phyloP scores from a whole-genome alignment of 2,329 filamentous ascomycete genomes.

The Diaporthe sp. region DNA sequence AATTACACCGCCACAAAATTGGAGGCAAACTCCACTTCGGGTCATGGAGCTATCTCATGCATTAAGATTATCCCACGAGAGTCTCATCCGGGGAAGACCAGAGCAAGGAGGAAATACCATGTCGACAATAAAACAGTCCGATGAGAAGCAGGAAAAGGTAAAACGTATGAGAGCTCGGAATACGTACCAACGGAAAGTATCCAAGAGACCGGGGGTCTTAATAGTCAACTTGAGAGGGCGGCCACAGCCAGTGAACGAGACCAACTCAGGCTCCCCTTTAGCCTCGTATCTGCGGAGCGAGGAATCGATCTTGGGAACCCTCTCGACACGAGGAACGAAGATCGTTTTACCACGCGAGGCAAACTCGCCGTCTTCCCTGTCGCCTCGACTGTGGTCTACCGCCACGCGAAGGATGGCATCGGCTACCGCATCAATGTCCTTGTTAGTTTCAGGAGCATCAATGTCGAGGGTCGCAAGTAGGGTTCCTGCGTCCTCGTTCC shows the following conservation, averaged over 20 bases:
- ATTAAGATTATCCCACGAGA: no score
- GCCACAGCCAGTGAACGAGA: slow-evolving; percentile 6
- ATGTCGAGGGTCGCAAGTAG: slow-evolving; percentile 1
- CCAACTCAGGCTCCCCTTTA: not conserved
- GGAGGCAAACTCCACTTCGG: no score
- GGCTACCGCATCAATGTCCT: not conserved
- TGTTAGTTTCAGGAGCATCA: not conserved
- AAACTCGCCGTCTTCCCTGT: slow-evolving; percentile 7
- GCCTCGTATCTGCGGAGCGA: not conserved
- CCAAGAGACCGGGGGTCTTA: slow-evolving; percentile 25
- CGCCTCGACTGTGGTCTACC: not conserved
- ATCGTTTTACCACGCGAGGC: not conserved
- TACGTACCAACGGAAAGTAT: not conserved
- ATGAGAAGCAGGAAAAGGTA: not conserved
- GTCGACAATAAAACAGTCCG: not conserved
- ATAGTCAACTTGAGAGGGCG: slow-evolving; percentile 20
- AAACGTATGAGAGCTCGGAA: not conserved
- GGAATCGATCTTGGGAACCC: not conserved
- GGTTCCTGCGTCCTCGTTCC: slow-evolving; percentile 13
- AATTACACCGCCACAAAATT: no score
- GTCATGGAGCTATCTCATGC: no score
- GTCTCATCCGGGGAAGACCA: no score
- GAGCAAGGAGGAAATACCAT: not conserved
- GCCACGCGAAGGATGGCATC: slow-evolving; percentile 1
- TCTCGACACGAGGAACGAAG: slow-evolving; percentile 7